These are phyloP conservation scores for Globisporangium nodosum DNA, from an alignment of 352 stramenopile species.

Conservation along the genomic window DNA sequence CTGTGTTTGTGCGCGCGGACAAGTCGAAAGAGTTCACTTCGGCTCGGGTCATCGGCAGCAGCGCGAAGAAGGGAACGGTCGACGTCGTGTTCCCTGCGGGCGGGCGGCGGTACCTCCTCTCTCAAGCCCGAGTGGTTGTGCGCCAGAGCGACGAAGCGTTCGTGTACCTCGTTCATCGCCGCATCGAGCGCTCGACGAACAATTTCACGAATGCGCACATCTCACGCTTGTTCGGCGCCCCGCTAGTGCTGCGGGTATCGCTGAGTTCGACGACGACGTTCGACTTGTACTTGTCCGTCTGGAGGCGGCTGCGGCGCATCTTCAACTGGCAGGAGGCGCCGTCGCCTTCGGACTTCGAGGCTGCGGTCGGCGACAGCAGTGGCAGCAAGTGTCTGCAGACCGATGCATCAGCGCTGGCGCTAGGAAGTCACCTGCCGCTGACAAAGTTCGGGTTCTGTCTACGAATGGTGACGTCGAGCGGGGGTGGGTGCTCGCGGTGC, in stretches of 20 bases:
- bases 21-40: constrained; percentile 55
- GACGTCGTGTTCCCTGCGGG: constrained; percentile 67
- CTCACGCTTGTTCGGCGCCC: constrained; percentile 73
- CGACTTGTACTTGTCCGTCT: constrained; percentile 74
- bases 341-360: constrained; percentile 20
- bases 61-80: constrained; percentile 40
- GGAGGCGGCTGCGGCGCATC: constrained; percentile 71
- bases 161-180: constrained; percentile 79
- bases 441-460: constrained; percentile 85
- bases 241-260: constrained; percentile 69
- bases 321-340: constrained; percentile 79
- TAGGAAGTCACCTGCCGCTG: constrained; percentile 52
- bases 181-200: constrained; percentile 75
- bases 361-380: constrained; percentile 8
- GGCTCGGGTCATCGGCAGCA: constrained; percentile 68
- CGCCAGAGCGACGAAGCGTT: constrained; percentile 48
- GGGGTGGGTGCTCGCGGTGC: constrained; percentile 82
- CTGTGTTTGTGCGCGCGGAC: constrained; percentile 58
- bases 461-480: constrained; percentile 72
- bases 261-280: constrained; percentile 55
- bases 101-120: constrained; percentile 53
- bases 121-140: constrained; percentile 48
- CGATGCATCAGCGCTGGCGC: constrained; percentile 48
- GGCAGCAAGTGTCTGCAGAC: constrained; percentile 20
- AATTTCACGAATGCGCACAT: constrained; percentile 79